Percentiles rank a stretch among this genome's conserved stretches.
Conservation (phyloP, 2,329 filamentous ascomycete genomes). For the Penicillium sumatraense region DNA sequence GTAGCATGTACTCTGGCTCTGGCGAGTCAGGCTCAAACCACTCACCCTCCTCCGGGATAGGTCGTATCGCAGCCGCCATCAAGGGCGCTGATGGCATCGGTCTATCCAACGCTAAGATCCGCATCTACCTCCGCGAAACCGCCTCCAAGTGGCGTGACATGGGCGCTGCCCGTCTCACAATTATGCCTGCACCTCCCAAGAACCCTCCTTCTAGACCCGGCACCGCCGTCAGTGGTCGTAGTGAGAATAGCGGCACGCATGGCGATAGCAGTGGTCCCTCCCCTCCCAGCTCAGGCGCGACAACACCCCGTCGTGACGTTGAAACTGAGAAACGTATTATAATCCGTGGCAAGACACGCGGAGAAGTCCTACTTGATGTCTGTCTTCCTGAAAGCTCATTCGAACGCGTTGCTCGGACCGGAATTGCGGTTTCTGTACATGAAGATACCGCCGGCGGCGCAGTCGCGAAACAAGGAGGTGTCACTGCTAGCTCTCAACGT, state of each 20-base stretch:
- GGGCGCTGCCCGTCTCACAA: conserved; percentile 80
- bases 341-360: conserved; percentile 71
- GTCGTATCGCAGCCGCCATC: conserved; percentile 52
- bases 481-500: conserved; percentile 60
- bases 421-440: conserved; percentile 88
- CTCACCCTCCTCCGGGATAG: conserved; percentile 62
- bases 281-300: conserved; percentile 34
- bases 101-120: conserved; percentile 74
- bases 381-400: conserved; percentile 85
- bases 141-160: conserved; percentile 87
- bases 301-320: conserved; percentile 55
- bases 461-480: conserved; percentile 60
- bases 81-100: conserved; percentile 67
- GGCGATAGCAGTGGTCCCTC: conserved; percentile 28
- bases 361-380: conserved; percentile 75
- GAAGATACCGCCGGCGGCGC: conserved; percentile 72
- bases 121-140: conserved; percentile 78
- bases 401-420: conserved; percentile 78
- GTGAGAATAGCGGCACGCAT: conserved; percentile 31
- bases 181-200: conserved; percentile 64
- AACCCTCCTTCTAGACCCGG: conserved; percentile 35
- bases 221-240: conserved; percentile 57
- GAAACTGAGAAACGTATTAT: conserved; percentile 84
- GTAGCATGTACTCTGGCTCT: conserved; percentile 64
- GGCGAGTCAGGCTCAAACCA: conserved; percentile 52